phyloP scores from a whole-genome alignment of 352 stramenopile species.

The Bremia lactucae region DNA sequence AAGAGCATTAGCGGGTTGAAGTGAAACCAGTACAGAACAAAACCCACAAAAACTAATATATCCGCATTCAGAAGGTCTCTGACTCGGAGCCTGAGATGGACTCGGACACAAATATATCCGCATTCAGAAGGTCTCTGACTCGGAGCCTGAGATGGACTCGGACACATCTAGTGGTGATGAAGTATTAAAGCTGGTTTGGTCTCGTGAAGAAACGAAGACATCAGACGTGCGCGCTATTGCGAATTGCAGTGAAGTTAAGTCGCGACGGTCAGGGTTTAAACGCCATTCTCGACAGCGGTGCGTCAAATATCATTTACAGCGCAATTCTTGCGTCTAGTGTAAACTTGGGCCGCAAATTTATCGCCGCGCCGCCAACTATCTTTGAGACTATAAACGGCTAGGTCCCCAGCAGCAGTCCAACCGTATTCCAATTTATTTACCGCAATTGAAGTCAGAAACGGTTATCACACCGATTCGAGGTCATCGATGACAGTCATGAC shows the following conservation, averaged over 20 bases:
- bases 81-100: too few relatives aligned
- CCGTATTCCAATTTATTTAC: not conserved
- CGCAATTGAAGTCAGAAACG: not conserved
- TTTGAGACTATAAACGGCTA: conserved; percentile 2
- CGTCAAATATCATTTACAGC: not conserved
- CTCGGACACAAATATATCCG: too few relatives aligned
- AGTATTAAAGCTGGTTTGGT: too few relatives aligned
- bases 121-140: too few relatives aligned
- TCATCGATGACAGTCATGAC: conserved; percentile 1
- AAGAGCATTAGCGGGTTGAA: too few relatives aligned
- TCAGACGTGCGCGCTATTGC: too few relatives aligned
- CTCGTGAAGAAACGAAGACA: too few relatives aligned
- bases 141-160: too few relatives aligned
- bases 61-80: too few relatives aligned
- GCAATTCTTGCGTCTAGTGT: not conserved
- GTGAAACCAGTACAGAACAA: too few relatives aligned
- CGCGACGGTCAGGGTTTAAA: not conserved
- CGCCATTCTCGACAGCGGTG: not conserved
- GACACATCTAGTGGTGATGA: too few relatives aligned
- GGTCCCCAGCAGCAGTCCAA: conserved; percentile 1
- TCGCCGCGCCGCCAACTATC: not conserved
- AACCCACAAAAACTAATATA: too few relatives aligned
- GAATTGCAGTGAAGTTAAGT: not conserved
- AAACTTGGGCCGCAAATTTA: not conserved
- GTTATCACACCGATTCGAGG: conserved; percentile 5